These are phyloP conservation scores for Tolypocladium guangdongense DNA, from an alignment of 2,329 filamentous ascomycete species.

Conservation along the genomic window DNA sequence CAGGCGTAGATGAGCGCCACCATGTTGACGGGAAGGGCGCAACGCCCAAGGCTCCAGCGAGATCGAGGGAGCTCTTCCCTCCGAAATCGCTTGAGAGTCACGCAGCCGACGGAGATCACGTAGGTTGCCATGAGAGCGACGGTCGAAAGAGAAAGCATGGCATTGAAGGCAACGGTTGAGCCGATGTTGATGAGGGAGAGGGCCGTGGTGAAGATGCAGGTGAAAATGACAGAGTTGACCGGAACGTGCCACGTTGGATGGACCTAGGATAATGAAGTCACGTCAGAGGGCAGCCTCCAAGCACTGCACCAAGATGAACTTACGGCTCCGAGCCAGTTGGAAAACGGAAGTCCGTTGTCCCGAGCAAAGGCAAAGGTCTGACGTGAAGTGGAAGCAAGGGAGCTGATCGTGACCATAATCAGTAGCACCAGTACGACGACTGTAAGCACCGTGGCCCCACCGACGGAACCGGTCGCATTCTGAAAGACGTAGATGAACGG, in stretches of 20 bases:
- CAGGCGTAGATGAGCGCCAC: slow-evolving; percentile 10
- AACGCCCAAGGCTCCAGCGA: slow-evolving; percentile 25
- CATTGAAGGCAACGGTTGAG: slow-evolving; percentile 21
- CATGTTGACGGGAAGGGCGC: slow-evolving; percentile 26
- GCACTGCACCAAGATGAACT: background rate
- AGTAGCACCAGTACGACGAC: slow-evolving; percentile 14
- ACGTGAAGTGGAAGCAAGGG: slow-evolving; percentile 17
- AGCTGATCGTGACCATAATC: slow-evolving; percentile 14
- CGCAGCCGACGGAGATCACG: slow-evolving; percentile 19
- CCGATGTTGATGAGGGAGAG: slow-evolving; percentile 23
- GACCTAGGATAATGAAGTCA: background rate
- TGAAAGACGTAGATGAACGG: slow-evolving; percentile 19
- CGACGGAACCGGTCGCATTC: slow-evolving; percentile 10
- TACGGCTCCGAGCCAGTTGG: slow-evolving; percentile 7
- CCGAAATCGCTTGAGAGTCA: slow-evolving; percentile 21
- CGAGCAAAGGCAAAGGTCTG: slow-evolving; percentile 21
- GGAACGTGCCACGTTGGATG: slow-evolving; percentile 16
- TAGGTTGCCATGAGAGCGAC: slow-evolving; percentile 21
- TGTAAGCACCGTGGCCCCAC: slow-evolving; percentile 14
- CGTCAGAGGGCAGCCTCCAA: background rate
- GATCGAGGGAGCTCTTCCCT: slow-evolving; percentile 20
- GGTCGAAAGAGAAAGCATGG: slow-evolving; percentile 20
- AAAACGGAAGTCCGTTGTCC: slow-evolving; percentile 19
- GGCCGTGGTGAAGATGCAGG: slow-evolving; percentile 15
- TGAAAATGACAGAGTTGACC: slow-evolving; percentile 19